Evolutionary conservation across 2,329 filamentous ascomycete genomes (phyloP), one percentile per base, ranked within the genome.

Genomic region (Hyphodiscus sp.): DNA sequence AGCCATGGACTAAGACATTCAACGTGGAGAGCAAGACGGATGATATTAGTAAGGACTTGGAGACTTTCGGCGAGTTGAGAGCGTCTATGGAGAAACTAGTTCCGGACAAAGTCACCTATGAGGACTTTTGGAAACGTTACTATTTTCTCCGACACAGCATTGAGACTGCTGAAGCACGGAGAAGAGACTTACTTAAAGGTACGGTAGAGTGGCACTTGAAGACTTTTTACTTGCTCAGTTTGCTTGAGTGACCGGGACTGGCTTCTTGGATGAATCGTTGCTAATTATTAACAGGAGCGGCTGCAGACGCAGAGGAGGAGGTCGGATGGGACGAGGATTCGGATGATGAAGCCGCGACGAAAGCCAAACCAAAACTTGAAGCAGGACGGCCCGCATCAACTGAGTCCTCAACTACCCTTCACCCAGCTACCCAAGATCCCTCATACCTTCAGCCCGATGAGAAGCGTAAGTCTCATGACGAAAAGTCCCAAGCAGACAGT

Each of bases 61-160:
- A 91, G 61, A 89, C 87, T 68, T 95, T 96, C 66, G 82, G 85
- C 10, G 92, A 97, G 71, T 74, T 99, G 63, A 79, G 91, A 62
- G 73, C 79, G 23, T 91, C 91, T 0, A 97, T 99, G 92, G 94
- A 96, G 78, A 91, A 87, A 73, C 75, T 96, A 52, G 94, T 99
- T n/a, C 94, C 94, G 1, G 91, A 91, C 70, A 81, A 83, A 62
- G 89, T 96, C n/a, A 80, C 91, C 33, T 99, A 99, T 66, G 79
- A 76, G 50, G 81, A 87, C 50, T 99, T 99, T 69, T 99, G 94
- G 92, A 87, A 81, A 68, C 80, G 94, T 52, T 99, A 99, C 72
- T 97, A 97, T 70, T 99, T 96, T 75, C 74, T 97, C 58, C 80
- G 92, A 65, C 87, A 95, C 66, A 89, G 94, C 16, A 87, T 99